Percentiles rank a stretch among this genome's conserved stretches.
These are phyloP conservation scores for Penstemon davidsonii DNA, from an alignment of 257 asterid genomes.

Conservation along the genomic window DNA sequence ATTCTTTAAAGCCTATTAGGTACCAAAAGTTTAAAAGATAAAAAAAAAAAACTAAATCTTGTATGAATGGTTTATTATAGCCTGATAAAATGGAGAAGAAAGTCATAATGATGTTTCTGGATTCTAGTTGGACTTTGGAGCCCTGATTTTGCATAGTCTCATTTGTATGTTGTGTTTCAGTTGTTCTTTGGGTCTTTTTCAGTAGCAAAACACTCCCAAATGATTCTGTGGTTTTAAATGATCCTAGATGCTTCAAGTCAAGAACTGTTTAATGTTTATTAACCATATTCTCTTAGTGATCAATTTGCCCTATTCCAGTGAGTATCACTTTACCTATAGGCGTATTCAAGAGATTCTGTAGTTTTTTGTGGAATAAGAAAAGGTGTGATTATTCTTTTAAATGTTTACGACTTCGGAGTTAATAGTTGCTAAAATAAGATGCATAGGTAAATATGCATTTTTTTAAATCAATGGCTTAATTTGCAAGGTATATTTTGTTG, in stretches of 20 bases:
- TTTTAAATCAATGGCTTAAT: background rate
- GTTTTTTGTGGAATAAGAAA: background rate
- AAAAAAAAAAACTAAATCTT: too few relatives aligned
- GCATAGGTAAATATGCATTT: background rate
- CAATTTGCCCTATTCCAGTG: background rate
- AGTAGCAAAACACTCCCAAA: background rate
- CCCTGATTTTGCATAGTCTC: background rate
- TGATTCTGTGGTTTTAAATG: background rate
- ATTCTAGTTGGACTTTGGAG: background rate
- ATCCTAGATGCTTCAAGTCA: background rate
- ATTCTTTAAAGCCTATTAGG: too few relatives aligned
- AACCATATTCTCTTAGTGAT: background rate
- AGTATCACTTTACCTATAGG: background rate
- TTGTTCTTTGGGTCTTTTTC: background rate
- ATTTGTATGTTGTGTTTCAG: slow-evolving; percentile 7
- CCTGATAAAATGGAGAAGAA: background rate
- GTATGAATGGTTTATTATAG: too few relatives aligned
- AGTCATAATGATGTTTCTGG: background rate
- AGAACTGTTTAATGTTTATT: background rate
- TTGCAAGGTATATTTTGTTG: background rate
- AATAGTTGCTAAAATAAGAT: background rate
- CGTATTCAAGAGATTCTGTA: background rate
- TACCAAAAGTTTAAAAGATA: too few relatives aligned
- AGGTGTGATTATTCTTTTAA: background rate
- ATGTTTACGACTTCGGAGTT: background rate